Evolutionary conservation across 1,284 basidiomycete species (phyloP).

Genomic region (Gymnopus androsaceus): DNA sequence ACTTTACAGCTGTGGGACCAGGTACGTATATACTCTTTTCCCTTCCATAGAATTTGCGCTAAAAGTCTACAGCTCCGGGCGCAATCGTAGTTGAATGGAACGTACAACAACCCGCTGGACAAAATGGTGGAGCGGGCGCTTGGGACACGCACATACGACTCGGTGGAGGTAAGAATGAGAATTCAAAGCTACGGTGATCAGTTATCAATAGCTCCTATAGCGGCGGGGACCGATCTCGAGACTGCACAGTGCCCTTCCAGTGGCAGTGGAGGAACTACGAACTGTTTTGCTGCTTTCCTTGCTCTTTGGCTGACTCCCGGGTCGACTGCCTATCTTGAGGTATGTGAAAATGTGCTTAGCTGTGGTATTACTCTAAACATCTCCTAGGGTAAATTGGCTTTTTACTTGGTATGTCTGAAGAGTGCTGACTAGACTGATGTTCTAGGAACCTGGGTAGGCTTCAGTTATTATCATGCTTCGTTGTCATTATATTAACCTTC

Average conservation of each 20-base stretch:
- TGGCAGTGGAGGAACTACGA: constrained; percentile 26
- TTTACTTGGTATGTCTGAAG: constrained; percentile 29
- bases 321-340: constrained; percentile 50
- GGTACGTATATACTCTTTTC: constrained; percentile 29
- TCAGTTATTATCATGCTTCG: constrained; percentile 11
- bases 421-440: neutral
- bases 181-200: constrained; percentile 11
- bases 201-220: constrained; percentile 39
- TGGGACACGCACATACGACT: constrained; percentile 58
- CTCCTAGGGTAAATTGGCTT: neutral
- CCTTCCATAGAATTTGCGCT: constrained; percentile 26
- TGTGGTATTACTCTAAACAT: too few species aligned
- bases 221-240: constrained; percentile 47
- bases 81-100: constrained; percentile 65
- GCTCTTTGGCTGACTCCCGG: constrained; percentile 52
- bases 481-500: neutral
- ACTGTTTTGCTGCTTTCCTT: constrained; percentile 53
- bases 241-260: constrained; percentile 35
- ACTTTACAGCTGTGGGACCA: constrained; percentile 43
- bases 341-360: constrained; percentile 9
- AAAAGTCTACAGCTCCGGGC: constrained; percentile 46
- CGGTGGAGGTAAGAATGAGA: constrained; percentile 31
- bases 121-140: constrained; percentile 52
- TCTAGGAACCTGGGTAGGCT: constrained; percentile 4
- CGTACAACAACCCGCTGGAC: constrained; percentile 44